Percentiles rank a stretch among this genome's conserved stretches.
Conservation (phyloP, 1,139 yeast species). For the Yamadazyma blattariae region DNA sequence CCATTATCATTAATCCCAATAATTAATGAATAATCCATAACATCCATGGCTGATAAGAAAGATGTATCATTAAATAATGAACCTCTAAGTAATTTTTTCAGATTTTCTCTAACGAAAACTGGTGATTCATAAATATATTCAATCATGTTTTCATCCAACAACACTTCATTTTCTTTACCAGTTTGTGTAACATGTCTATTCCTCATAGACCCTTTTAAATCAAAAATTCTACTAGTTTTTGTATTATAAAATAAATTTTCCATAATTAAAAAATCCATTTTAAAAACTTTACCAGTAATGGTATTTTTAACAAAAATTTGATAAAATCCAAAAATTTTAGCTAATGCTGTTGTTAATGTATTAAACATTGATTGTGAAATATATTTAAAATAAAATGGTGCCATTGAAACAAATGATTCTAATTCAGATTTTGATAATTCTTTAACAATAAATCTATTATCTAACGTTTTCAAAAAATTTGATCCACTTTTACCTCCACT, state of each 20-base stretch:
- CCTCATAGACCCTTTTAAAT: constrained; percentile 96
- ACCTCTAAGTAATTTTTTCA: constrained; percentile 79
- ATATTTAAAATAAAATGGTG: constrained; percentile 94
- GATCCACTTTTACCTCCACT: constrained; percentile 97
- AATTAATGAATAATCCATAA: constrained; percentile 96
- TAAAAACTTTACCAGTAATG: constrained; percentile 68
- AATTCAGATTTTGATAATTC: constrained; percentile 85
- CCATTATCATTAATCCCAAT: constrained; percentile 77
- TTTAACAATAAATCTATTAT: constrained; percentile 85
- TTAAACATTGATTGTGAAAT: constrained; percentile 95
- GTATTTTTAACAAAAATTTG: constrained; percentile 86
- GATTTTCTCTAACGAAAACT: constrained; percentile 88
- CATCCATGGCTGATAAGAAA: constrained; percentile 94
- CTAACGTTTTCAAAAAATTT: constrained; percentile 86
- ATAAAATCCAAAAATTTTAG: constrained; percentile 93
- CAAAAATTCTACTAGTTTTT: constrained; percentile 84
- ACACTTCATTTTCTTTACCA: constrained; percentile 91
- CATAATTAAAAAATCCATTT: constrained; percentile 92
- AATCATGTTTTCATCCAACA: constrained; percentile 96
- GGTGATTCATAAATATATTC: constrained; percentile 97
- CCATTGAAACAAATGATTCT: constrained; percentile 91
- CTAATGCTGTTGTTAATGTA: constrained; percentile 89
- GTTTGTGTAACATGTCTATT: constrained; percentile 96
- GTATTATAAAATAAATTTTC: constrained; percentile 89
- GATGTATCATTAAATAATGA: constrained; percentile 94